These are phyloP conservation scores for Curvularia spicifera DNA, from an alignment of 2,329 filamentous ascomycete species.

Conservation along the genomic window DNA sequence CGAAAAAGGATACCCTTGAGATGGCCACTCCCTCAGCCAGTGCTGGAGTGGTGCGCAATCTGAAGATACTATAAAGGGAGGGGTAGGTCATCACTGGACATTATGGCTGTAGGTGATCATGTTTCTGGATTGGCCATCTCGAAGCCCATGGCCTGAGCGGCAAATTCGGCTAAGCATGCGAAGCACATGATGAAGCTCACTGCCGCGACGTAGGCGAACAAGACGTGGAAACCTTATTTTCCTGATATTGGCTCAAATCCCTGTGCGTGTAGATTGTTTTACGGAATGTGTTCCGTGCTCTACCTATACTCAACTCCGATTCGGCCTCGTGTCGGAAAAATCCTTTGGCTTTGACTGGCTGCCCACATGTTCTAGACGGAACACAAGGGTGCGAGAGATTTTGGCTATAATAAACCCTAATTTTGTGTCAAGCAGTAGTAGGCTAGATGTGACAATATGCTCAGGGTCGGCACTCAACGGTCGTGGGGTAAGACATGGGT, in stretches of 20 bases:
- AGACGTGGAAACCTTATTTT: neutral
- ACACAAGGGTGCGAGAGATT: neutral
- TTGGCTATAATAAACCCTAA: neutral
- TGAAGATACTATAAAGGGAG: constrained; percentile 11
- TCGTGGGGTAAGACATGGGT: constrained; percentile 22
- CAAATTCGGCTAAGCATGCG: constrained; percentile 25
- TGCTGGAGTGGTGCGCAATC: constrained; percentile 5
- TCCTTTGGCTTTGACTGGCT: neutral
- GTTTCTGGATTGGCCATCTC: constrained; percentile 4
- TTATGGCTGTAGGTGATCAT: neutral
- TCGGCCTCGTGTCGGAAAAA: neutral
- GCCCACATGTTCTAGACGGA: neutral
- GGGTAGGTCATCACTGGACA: neutral
- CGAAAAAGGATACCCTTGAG: neutral
- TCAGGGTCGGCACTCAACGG: constrained; percentile 4
- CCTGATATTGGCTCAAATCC: neutral
- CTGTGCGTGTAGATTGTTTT: neutral
- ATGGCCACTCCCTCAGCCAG: neutral
- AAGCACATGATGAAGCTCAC: constrained; percentile 23
- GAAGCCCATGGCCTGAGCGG: constrained; percentile 14
- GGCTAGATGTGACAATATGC: constrained; percentile 6
- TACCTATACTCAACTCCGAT: neutral
- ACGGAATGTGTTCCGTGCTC: neutral
- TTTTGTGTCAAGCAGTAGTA: neutral
- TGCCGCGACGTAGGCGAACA: constrained; percentile 11